Conservation (phyloP, 2,329 filamentous ascomycete species). For the Aspergillus latus region DNA sequence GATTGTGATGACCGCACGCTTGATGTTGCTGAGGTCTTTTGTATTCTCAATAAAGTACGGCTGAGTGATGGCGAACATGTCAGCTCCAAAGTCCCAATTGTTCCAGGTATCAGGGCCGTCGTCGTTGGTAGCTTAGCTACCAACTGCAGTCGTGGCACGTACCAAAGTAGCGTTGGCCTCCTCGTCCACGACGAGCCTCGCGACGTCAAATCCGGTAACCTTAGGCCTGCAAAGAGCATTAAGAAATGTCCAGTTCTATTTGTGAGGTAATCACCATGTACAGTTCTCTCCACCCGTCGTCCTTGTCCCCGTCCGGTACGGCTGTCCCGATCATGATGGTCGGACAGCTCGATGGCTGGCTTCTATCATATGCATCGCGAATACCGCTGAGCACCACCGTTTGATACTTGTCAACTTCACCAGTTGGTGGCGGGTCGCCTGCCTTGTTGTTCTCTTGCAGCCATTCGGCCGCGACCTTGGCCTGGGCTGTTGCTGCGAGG, state of each 20-base stretch:
- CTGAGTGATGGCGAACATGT: neutral
- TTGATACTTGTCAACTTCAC: neutral
- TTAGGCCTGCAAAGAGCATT: neutral
- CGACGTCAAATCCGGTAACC: neutral
- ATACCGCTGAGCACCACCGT: neutral
- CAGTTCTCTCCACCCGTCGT: neutral
- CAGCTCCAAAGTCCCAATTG: too few relatives aligned
- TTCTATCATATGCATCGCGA: too few relatives aligned
- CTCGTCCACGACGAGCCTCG: neutral
- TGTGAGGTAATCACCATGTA: neutral
- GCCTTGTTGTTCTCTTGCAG: neutral
- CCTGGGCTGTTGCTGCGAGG: neutral
- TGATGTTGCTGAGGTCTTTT: neutral
- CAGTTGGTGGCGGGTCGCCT: neutral
- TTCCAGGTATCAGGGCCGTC: too few relatives aligned
- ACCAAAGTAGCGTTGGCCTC: constrained; percentile 1
- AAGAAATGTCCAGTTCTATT: neutral
- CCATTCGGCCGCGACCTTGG: constrained; percentile 1
- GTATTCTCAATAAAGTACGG: neutral
- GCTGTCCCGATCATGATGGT: neutral
- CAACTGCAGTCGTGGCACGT: neutral
- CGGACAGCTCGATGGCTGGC: neutral
- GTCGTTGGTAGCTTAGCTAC: too few relatives aligned
- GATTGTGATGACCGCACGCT: neutral
- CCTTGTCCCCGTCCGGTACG: neutral